These are phyloP conservation scores for Boletus coccyginus DNA, from an alignment of 768 basidiomycete species.

Conservation along the genomic window DNA sequence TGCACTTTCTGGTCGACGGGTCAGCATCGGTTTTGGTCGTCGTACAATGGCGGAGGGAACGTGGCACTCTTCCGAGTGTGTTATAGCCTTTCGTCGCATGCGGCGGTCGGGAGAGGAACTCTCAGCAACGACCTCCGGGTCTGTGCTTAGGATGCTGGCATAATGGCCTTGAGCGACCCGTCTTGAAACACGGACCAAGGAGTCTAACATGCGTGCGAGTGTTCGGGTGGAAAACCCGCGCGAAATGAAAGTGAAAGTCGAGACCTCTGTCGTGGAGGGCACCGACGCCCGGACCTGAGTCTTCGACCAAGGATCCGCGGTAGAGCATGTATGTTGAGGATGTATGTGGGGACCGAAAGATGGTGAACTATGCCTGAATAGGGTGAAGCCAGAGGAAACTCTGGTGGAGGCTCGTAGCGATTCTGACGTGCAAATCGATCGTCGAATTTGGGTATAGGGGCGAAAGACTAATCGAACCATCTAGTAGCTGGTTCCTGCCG, in stretches of 20 bases:
- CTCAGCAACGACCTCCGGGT: no score
- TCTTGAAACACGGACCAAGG: constrained; percentile 87
- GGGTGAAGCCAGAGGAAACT: constrained; percentile 95
- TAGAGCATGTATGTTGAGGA: constrained; percentile 83
- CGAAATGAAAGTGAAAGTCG: constrained; percentile 73
- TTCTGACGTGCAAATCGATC: constrained; percentile 97
- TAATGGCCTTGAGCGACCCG: constrained; percentile 79
- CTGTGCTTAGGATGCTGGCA: constrained; percentile 71
- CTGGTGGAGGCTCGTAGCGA: constrained; percentile 94
- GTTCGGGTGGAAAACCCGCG: constrained; percentile 68
- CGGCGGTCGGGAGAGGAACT: no score
- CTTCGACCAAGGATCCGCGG: constrained; percentile 71
- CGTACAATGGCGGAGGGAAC: constrained; percentile 30
- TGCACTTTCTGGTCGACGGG: constrained; percentile 55
- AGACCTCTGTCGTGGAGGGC: constrained; percentile 62
- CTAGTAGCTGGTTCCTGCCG: constrained; percentile 91
- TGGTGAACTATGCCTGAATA: constrained; percentile 89
- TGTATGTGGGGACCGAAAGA: constrained; percentile 90
- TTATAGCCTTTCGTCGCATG: no score
- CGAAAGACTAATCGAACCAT: constrained; percentile 96
- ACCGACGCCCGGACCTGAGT: constrained; percentile 73
- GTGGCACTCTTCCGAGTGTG: no score
- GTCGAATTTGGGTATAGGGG: constrained; percentile 95
- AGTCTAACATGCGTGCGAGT: constrained; percentile 83
- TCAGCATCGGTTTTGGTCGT: constrained; percentile 63